Evolutionary conservation across 306 rosid species (phyloP).

Genomic region (Calophaca sinica): DNA sequence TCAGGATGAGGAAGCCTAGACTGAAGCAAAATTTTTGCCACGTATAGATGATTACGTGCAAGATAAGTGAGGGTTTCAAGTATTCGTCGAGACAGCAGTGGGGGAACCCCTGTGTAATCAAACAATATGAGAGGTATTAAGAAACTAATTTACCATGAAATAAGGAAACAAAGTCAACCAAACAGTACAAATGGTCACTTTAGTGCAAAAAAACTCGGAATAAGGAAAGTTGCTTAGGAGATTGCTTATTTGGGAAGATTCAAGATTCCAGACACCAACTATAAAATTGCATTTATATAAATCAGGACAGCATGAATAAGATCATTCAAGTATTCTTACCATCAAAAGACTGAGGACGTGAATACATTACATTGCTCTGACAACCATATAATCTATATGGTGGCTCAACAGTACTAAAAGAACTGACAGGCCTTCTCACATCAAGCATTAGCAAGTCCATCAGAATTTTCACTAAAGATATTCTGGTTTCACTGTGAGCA

Average conservation of each 20-base stretch:
- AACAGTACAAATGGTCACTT: neutral
- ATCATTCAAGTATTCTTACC: constrained; percentile 64
- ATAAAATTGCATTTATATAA: neutral
- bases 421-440: constrained; percentile 62
- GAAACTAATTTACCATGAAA: neutral
- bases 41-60: constrained; percentile 89
- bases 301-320: constrained; percentile 8
- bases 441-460: constrained; percentile 88
- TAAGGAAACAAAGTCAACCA: neutral
- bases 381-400: constrained; percentile 92
- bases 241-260: constrained; percentile 11
- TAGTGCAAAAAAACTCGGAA: constrained; percentile 5
- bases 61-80: constrained; percentile 93
- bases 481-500: constrained; percentile 87
- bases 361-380: constrained; percentile 89
- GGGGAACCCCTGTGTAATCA: constrained; percentile 83
- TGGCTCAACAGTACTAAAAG: constrained; percentile 57
- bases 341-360: constrained; percentile 89
- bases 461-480: constrained; percentile 82
- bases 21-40: constrained; percentile 82
- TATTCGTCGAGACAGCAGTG: constrained; percentile 90
- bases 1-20: constrained; percentile 60
- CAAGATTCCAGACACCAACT: constrained; percentile 24
- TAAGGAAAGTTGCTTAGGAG: neutral
- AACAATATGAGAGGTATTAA: constrained; percentile 36